A percentile compares a stretch with the other conserved stretches of the same genome.
phyloP scores from a whole-genome alignment of 148 eudicot species.

The Cornus suecica region DNA sequence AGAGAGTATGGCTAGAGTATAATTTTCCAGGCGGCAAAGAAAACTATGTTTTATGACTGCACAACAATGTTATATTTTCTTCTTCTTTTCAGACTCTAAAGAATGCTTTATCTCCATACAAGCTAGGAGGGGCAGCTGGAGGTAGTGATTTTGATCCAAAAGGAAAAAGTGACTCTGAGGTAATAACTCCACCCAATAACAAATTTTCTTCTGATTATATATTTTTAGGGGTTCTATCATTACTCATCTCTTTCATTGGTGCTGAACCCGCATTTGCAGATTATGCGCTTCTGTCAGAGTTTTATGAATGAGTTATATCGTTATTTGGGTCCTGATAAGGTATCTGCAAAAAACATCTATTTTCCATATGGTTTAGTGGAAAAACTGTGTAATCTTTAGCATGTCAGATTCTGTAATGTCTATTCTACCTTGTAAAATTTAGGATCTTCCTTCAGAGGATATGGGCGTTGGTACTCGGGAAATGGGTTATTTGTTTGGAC shows the following conservation, averaged over 20 bases:
- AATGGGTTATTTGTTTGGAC: constrained; percentile 95
- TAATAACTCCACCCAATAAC: constrained; percentile 24
- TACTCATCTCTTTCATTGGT: neutral
- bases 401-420: neutral
- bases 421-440: neutral
- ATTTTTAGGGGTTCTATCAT: neutral
- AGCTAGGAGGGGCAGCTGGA: constrained; percentile 98
- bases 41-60: neutral
- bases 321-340: constrained; percentile 95
- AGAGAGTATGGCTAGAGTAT: neutral
- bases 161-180: constrained; percentile 96
- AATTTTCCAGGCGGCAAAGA: neutral
- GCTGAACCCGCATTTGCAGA: constrained; percentile 34
- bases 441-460: constrained; percentile 99
- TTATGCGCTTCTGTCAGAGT: constrained; percentile 98
- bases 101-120: constrained; percentile 91
- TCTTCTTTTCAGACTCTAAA: constrained; percentile 63
- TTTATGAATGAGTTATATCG: constrained; percentile 89
- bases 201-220: constrained; percentile 1
- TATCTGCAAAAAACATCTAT: constrained; percentile 17
- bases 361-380: neutral
- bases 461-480: constrained; percentile 97
- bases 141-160: constrained; percentile 99
- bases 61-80: constrained; percentile 3
- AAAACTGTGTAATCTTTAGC: neutral